These are phyloP conservation scores for Vitis amurensis DNA, from an alignment of 164 flowering plant genomes.

Conservation along the genomic window DNA sequence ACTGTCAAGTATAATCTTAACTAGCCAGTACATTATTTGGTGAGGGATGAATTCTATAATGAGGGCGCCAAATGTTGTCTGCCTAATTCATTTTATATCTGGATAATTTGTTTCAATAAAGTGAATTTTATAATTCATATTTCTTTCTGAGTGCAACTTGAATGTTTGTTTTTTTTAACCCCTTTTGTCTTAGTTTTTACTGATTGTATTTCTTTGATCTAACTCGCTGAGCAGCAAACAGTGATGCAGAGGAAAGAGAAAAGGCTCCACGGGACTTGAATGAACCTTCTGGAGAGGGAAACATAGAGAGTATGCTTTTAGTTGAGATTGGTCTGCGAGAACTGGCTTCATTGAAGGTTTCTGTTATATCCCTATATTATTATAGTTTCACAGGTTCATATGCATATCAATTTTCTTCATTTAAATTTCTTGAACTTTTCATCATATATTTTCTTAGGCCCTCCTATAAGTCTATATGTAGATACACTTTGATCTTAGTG, in stretches of 20 bases:
- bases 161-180: background rate
- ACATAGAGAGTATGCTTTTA: conserved; percentile 81
- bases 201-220: conserved; percentile 2
- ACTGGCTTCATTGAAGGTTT: conserved; percentile 78
- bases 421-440: background rate
- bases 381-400: background rate
- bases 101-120: no score
- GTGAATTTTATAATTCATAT: no score
- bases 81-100: no score
- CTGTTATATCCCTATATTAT: conserved; percentile 11
- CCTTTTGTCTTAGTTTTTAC: background rate
- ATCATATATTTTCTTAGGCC: no score
- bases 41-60: no score
- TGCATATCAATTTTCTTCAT: background rate
- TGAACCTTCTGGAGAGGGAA: conserved; percentile 63
- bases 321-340: conserved; percentile 91
- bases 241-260: conserved; percentile 49
- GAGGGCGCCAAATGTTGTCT: no score
- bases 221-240: conserved; percentile 28
- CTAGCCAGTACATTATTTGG: no score
- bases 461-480: background rate
- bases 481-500: background rate
- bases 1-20: no score
- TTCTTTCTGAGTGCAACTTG: background rate
- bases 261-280: conserved; percentile 27